Evolutionary conservation across 2,329 filamentous ascomycete species (phyloP), one percentile per base, ranked within the genome.

Genomic region (Diaporthe australafricana): DNA sequence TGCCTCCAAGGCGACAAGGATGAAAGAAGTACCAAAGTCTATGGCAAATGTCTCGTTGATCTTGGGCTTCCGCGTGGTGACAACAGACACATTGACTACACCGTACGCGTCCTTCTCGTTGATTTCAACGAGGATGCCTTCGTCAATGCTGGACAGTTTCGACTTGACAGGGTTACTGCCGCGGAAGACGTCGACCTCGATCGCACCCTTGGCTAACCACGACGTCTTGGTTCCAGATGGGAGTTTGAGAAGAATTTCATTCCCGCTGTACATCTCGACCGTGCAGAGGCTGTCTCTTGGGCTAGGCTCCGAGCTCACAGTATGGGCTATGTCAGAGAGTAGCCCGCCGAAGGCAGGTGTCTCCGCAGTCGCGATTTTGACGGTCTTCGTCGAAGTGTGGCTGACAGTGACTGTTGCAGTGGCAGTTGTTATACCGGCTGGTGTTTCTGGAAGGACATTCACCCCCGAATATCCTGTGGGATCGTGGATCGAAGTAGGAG

Each of bases 41-140:
- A 92, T 81, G 48, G 86, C 85, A 78, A 91, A 89, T 0, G 87
- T 87, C 80, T 91, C 89, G 76, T 88, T 88, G 74, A 91, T 84
- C 78, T 86, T 88, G 30, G 90, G 90, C 73, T 87, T 88, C 70
- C 85, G 88, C 17, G 84, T 88, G 1, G 90, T 90, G 69, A 87
- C 83, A 45, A 92, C 84, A 2, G 87, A 86, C 55, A 92, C 83
- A 68, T 88, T 88, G 65, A 92, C 79, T 47, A 88, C 79, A 40
- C 90, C 90, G 73, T 89, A 81, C 7, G 89, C 87, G 72, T 92
- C 89, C 32, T 84, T 84, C 35, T 81, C 82, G 5, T 85, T 82
- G 35, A 91, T 83, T 72, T 87, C 84, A 30, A 90, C 83, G 22
- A 88, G 75, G 48, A 90, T 84, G 5, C 87, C 87, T 35, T 88